phyloP scores from a whole-genome alignment of 2,329 filamentous ascomycete genomes.

The Fusarium sp. region DNA sequence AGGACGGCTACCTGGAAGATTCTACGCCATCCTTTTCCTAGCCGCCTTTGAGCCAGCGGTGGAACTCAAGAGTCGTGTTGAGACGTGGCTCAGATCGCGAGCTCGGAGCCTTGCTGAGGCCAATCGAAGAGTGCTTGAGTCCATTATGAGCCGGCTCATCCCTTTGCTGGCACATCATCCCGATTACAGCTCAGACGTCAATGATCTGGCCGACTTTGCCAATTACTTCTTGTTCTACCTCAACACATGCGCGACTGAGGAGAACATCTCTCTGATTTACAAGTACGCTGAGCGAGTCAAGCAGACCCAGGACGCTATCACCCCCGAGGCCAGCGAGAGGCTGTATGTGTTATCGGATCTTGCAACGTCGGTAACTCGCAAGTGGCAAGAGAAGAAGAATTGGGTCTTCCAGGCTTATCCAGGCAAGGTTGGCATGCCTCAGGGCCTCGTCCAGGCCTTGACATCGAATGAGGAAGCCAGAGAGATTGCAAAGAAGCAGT shows the following conservation, averaged over 20 bases:
- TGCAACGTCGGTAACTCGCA: conserved; percentile 79
- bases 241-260: conserved; percentile 79
- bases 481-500: conserved; percentile 85
- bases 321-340: conserved; percentile 70
- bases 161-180: conserved; percentile 93
- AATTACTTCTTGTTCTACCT: conserved; percentile 92
- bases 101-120: conserved; percentile 68
- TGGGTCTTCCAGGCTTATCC: conserved; percentile 88
- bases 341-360: conserved; percentile 90
- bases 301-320: conserved; percentile 82
- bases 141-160: conserved; percentile 80
- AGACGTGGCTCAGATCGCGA: conserved; percentile 89
- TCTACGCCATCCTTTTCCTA: conserved; percentile 89
- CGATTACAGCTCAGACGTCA: conserved; percentile 74
- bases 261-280: conserved; percentile 87
- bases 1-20: conserved; percentile 73
- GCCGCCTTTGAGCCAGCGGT: conserved; percentile 85
- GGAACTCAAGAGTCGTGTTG: conserved; percentile 75
- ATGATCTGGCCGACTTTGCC: conserved; percentile 80
- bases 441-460: conserved; percentile 77
- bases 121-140: conserved; percentile 75
- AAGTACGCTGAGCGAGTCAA: conserved; percentile 94
- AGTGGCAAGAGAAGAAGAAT: conserved; percentile 84
- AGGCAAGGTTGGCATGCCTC: conserved; percentile 80
- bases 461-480: conserved; percentile 80